Percentiles rank a stretch among this genome's conserved stretches.
phyloP scores from a whole-genome alignment of 2,329 filamentous ascomycete species.

The Colletotrichum sp. region DNA sequence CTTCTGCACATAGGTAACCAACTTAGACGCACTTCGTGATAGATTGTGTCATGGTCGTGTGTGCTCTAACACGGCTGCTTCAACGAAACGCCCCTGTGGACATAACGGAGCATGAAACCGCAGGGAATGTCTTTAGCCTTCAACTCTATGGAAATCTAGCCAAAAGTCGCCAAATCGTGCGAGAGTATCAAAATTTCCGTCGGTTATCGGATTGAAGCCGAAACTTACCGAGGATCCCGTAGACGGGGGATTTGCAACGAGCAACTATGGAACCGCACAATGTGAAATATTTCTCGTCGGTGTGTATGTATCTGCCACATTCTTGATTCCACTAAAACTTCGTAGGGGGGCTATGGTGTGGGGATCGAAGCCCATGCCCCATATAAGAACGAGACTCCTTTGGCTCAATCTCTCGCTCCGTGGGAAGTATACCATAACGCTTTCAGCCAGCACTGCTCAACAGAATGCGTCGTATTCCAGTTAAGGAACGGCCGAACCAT shows the following conservation, averaged over 20 bases:
- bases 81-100: neutral
- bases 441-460: neutral
- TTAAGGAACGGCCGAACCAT: neutral
- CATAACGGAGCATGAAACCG: neutral
- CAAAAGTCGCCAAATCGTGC: neutral
- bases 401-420: neutral
- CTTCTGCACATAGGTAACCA: neutral
- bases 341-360: neutral
- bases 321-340: neutral
- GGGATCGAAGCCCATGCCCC: neutral
- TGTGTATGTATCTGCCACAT: neutral
- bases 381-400: neutral
- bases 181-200: neutral
- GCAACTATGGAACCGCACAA: neutral
- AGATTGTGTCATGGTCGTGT: neutral
- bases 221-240: neutral
- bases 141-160: neutral
- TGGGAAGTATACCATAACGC: neutral
- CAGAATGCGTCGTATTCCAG: neutral
- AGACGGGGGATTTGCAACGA: neutral
- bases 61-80: neutral
- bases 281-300: neutral
- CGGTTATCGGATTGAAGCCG: neutral
- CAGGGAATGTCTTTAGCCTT: neutral
- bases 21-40: neutral